phyloP scores from a whole-genome alignment of 495 filamentous ascomycete species.

The Aspergillus cavernicola region DNA sequence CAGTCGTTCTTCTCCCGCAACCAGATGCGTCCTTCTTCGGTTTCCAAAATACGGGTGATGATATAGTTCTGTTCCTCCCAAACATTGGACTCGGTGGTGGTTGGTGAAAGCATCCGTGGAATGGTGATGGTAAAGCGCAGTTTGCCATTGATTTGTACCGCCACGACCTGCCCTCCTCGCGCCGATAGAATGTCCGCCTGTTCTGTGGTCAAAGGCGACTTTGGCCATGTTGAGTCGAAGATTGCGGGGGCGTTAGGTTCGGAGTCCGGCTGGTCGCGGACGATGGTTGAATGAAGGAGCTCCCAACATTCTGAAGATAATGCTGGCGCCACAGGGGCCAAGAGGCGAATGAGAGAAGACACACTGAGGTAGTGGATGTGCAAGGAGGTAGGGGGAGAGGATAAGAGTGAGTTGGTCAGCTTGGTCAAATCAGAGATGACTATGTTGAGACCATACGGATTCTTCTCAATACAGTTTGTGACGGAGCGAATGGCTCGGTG shows the following conservation, averaged over 20 bases:
- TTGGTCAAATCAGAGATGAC: slow-evolving; percentile 76
- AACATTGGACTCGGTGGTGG: slow-evolving; percentile 14
- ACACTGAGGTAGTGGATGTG: slow-evolving; percentile 33
- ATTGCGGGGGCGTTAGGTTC: slow-evolving; percentile 25
- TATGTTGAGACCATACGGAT: slow-evolving; percentile 71
- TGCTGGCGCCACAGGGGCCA: slow-evolving; percentile 74
- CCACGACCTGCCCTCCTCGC: slow-evolving; percentile 47
- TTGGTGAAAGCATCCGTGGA: slow-evolving; percentile 25
- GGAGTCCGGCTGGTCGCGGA: slow-evolving; percentile 10
- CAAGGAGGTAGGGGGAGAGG: slow-evolving; percentile 30
- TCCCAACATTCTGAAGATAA: slow-evolving; percentile 79
- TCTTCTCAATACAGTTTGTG: slow-evolving; percentile 62
- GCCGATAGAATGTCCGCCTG: slow-evolving; percentile 47
- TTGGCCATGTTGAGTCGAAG: slow-evolving; percentile 53
- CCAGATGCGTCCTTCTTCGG: slow-evolving; percentile 44
- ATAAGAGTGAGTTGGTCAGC: slow-evolving; percentile 63
- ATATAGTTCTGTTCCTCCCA: slow-evolving; percentile 52
- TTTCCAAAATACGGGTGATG: slow-evolving; percentile 47
- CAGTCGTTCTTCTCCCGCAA: slow-evolving; percentile 45
- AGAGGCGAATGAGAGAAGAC: slow-evolving; percentile 59
- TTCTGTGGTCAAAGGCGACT: slow-evolving; percentile 31
- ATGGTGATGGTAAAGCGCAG: slow-evolving; percentile 62
- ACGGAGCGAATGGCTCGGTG: slow-evolving; percentile 67
- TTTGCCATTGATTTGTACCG: slow-evolving; percentile 76
- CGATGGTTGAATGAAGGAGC: slow-evolving; percentile 39